These are phyloP conservation scores for Castanospermum australe DNA, from an alignment of 306 rosid species.

Conservation along the genomic window DNA sequence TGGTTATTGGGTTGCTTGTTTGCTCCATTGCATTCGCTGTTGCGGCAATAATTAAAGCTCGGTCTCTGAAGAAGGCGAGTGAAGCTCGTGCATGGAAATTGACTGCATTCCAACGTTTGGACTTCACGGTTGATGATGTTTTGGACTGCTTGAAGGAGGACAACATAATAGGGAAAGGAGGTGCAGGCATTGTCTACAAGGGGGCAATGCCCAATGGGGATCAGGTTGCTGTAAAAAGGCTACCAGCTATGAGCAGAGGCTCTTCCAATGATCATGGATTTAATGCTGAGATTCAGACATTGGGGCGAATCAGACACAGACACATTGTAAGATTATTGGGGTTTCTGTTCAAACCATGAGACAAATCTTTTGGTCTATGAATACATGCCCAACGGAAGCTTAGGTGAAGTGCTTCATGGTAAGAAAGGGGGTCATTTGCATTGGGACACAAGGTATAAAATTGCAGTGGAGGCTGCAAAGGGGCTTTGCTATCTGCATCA, in stretches of 20 bases:
- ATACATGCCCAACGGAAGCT: constrained; percentile 58
- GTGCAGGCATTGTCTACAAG: constrained; percentile 81
- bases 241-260: constrained; percentile 87
- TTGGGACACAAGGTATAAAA: constrained; percentile 79
- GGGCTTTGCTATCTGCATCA: constrained; percentile 87
- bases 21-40: constrained; percentile 76
- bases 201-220: constrained; percentile 70
- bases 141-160: constrained; percentile 76
- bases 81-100: constrained; percentile 77
- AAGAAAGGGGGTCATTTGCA: constrained; percentile 75
- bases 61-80: constrained; percentile 74
- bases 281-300: constrained; percentile 74
- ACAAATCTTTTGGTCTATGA: constrained; percentile 78
- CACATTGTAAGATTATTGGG: constrained; percentile 79
- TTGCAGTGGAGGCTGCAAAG: constrained; percentile 79
- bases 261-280: constrained; percentile 94
- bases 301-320: constrained; percentile 77
- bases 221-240: constrained; percentile 62
- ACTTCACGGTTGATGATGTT: constrained; percentile 74
- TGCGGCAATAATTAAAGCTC: constrained; percentile 69
- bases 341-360: constrained; percentile 85
- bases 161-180: constrained; percentile 83
- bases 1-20: constrained; percentile 71
- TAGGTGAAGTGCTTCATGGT: constrained; percentile 85
- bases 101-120: constrained; percentile 75